These are phyloP conservation scores for Torulaspora gathmanii DNA, from an alignment of 805 yeast genomes.

Conservation along the genomic window DNA sequence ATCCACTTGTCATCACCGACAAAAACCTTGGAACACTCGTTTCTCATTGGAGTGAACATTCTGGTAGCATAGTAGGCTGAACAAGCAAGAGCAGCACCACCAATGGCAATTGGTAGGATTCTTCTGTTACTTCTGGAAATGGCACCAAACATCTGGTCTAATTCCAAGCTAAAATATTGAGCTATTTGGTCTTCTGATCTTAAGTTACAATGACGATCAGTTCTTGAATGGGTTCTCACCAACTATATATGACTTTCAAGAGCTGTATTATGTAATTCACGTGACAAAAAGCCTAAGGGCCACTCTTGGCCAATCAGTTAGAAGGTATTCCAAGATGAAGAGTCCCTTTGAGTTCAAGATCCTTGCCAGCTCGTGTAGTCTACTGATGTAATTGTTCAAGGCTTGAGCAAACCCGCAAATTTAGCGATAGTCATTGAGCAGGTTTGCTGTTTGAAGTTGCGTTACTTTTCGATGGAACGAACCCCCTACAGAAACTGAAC, in stretches of 20 bases:
- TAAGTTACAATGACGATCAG: too few species aligned
- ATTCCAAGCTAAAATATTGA: not conserved
- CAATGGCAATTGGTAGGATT: constrained; percentile 41
- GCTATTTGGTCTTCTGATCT: not conserved
- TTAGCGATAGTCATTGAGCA: not conserved
- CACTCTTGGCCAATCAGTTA: constrained; percentile 12
- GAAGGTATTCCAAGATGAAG: constrained; percentile 3
- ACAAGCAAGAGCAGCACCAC: constrained; percentile 46
- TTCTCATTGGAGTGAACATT: constrained; percentile 26
- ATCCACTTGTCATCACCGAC: constrained; percentile 65
- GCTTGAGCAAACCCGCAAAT: not conserved
- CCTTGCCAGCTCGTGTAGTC: not conserved
- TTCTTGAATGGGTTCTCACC: too few species aligned
- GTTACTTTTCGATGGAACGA: constrained; percentile 2
- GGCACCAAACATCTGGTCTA: constrained; percentile 24
- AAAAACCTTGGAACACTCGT: constrained; percentile 44
- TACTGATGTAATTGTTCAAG: not conserved
- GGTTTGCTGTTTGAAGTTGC: not conserved
- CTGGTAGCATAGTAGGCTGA: constrained; percentile 31
- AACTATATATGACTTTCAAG: constrained; percentile 1
- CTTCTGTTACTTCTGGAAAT: constrained; percentile 20
- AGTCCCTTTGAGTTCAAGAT: not conserved
- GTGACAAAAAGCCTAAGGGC: constrained; percentile 2
- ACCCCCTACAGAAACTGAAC: constrained; percentile 3
- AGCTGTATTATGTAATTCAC: constrained; percentile 1